Percentiles rank a stretch among this genome's conserved stretches.
Conservation (phyloP, 106 monocot genomes). For the Dactylorhiza incarnata region DNA sequence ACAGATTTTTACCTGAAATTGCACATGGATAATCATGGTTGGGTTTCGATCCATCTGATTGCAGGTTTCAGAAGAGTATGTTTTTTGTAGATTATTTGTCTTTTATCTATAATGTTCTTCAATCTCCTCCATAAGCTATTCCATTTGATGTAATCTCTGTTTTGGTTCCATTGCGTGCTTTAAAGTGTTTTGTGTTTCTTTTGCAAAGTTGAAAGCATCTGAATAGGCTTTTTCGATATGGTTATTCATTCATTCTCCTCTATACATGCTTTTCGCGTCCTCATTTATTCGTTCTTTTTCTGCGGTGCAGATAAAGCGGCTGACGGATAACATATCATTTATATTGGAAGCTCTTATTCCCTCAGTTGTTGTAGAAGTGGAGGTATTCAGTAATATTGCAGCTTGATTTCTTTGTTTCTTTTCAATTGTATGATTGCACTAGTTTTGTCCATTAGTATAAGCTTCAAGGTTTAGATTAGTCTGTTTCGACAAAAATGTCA, state of each 20-base stretch:
- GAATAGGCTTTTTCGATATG: not conserved
- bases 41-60: constrained; percentile 75
- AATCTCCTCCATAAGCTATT: not conserved
- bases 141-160: not conserved
- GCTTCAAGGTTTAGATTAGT: not conserved
- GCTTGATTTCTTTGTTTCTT: not conserved
- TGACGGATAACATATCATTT: constrained; percentile 19
- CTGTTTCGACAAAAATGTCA: no score
- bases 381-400: constrained; percentile 18
- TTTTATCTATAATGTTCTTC: not conserved
- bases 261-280: not conserved
- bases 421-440: not conserved
- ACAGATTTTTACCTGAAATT: constrained; percentile 58
- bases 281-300: not conserved
- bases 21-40: constrained; percentile 85
- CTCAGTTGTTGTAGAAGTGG: constrained; percentile 29
- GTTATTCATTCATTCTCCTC: not conserved
- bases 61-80: constrained; percentile 76
- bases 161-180: not conserved
- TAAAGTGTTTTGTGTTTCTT: not conserved
- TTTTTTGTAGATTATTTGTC: not conserved
- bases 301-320: constrained; percentile 28
- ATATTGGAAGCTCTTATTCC: constrained; percentile 27
- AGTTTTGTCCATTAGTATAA: not conserved
- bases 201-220: not conserved